Evolutionary conservation across 2,329 filamentous ascomycete species (phyloP), one percentile per base, ranked within the genome.

Genomic region (Aspergillus luchuensis): DNA sequence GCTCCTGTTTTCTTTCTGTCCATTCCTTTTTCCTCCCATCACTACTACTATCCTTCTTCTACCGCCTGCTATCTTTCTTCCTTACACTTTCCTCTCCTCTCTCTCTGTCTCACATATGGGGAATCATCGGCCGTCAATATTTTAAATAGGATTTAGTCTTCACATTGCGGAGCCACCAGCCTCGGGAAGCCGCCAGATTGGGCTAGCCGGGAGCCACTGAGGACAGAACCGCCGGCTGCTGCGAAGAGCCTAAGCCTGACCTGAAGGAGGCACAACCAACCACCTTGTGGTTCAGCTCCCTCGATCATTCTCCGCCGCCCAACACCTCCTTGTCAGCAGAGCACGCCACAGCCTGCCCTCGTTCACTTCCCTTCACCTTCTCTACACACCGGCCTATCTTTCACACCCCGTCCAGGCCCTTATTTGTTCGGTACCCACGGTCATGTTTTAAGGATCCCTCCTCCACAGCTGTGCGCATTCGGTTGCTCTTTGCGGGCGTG

Each of bases 291-390:
- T 61, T 65, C 61, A 41, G 23, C 51, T 43, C 51, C 65, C 61
- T 67, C 63, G 56, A 62, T 61, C 30, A 47, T 63, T 48, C 65
- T 62, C 62, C 62, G 61, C 67, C 67, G 59, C 69, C 66, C 68
- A 70, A 66, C 66, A 67, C 66, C 63, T 68, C 69, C 70, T 71
- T 69, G 69, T 72, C 71, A 72, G 70, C 70, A 69, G 67, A 67
- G 54, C 66, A 64, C 66, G 64, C 66, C 66, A 64, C 66, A 51
- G 53, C 48, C 50, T 62, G 43, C 49, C 39, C 47, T 56, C 50
- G 41, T 38, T 56, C 53, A 50, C 54, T 53, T 36, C 33, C 52
- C 25, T 52, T 57, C 56, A 62, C 28, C 57, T 36, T 36, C 11
- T 64, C 66, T 67, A 63, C 19, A 45, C 41, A 10, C 8, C 8